Conservation (phyloP, 1,139 yeast species). For the Waltiozyma sp. region DNA sequence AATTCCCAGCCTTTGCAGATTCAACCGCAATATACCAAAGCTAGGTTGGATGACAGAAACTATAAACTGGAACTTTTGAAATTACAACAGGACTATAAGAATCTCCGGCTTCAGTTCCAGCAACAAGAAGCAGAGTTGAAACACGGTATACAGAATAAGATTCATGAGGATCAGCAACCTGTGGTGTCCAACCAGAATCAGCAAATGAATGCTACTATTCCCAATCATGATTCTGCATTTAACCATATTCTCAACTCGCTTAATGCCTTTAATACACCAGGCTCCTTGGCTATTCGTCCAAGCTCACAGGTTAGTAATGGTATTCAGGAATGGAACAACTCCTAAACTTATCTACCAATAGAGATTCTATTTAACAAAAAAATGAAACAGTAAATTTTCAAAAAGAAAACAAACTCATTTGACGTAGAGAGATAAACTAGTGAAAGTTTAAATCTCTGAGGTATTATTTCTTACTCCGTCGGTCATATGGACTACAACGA, state of each 20-base stretch:
- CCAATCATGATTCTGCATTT: constrained; percentile 2
- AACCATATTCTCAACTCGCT: constrained; percentile 5
- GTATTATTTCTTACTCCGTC: too few relatives aligned
- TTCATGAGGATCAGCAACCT: not conserved
- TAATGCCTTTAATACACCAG: constrained; percentile 14
- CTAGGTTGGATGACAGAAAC: not conserved
- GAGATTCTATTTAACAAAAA: too few relatives aligned
- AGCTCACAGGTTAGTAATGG: constrained; percentile 5
- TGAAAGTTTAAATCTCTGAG: too few relatives aligned
- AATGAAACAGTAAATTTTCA: too few relatives aligned
- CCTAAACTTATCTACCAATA: too few relatives aligned
- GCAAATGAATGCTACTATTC: not conserved
- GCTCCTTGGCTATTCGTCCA: constrained; percentile 11
- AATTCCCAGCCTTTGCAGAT: not conserved
- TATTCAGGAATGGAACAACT: constrained; percentile 10
- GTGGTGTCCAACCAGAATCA: not conserved
- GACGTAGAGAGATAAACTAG: too few relatives aligned
- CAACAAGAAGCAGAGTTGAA: not conserved
- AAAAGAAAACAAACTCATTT: too few relatives aligned
- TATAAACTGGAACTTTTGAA: not conserved
- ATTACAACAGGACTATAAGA: not conserved
- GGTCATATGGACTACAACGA: too few relatives aligned
- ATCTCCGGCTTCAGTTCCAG: not conserved
- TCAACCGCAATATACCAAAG: not conserved
- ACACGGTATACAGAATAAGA: not conserved